These are phyloP conservation scores for Samsoniella hepiali DNA, from an alignment of 2,329 filamentous ascomycete species.

Conservation along the genomic window DNA sequence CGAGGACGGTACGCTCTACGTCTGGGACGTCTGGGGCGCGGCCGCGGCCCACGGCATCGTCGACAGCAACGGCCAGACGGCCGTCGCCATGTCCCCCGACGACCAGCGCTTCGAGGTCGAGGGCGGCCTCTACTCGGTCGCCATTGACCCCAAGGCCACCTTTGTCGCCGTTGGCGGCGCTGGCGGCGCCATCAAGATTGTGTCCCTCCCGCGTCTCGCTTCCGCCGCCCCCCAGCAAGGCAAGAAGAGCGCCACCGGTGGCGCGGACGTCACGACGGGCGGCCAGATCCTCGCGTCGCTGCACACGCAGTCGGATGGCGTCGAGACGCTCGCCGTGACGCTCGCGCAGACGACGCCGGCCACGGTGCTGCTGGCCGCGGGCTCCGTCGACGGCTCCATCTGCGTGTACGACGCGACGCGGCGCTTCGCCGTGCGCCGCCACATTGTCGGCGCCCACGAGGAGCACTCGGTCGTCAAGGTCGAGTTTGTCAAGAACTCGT, in stretches of 20 bases:
- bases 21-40: slow-evolving; percentile 86
- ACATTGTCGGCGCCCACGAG: slow-evolving; percentile 79
- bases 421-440: slow-evolving; percentile 79
- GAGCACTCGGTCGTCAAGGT: slow-evolving; percentile 90
- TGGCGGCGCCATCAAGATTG: slow-evolving; percentile 78
- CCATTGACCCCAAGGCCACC: slow-evolving; percentile 73
- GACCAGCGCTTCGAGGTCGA: slow-evolving; percentile 92
- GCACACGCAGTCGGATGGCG: slow-evolving; percentile 69
- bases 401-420: slow-evolving; percentile 83
- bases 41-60: slow-evolving; percentile 58
- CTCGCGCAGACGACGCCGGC: slow-evolving; percentile 40
- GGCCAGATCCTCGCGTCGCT: slow-evolving; percentile 75
- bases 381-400: slow-evolving; percentile 72
- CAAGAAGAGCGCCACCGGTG: slow-evolving; percentile 20
- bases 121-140: slow-evolving; percentile 85
- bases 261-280: slow-evolving; percentile 38
- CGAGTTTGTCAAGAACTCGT: slow-evolving; percentile 69
- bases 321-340: slow-evolving; percentile 72
- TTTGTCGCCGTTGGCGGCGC: slow-evolving; percentile 86
- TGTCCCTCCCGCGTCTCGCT: slow-evolving; percentile 70
- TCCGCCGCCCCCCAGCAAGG: slow-evolving; percentile 25
- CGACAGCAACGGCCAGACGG: slow-evolving; percentile 56
- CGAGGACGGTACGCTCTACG: slow-evolving; percentile 84
- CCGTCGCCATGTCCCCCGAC: slow-evolving; percentile 71
- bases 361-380: slow-evolving; percentile 58